phyloP scores from a whole-genome alignment of 129 eudicot species.

The Erigeron canadensis region DNA sequence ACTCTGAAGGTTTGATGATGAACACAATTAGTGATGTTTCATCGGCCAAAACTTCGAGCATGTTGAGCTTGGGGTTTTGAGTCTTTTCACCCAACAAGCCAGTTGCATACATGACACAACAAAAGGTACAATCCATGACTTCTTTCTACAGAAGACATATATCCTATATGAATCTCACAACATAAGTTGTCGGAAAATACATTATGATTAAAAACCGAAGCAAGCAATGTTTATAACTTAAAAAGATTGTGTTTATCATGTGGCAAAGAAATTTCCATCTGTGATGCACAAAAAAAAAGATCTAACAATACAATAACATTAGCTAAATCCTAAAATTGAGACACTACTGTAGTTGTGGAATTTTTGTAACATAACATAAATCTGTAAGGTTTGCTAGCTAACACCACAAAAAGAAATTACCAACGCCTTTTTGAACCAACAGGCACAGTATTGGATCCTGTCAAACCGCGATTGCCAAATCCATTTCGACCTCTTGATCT shows the following conservation, averaged over 20 bases:
- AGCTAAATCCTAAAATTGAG: not conserved
- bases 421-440: conserved; percentile 58
- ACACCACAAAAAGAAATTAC: conserved; percentile 30
- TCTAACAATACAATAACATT: conserved; percentile 11
- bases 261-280: not conserved
- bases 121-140: too few relatives aligned
- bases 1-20: too few relatives aligned
- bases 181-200: not conserved
- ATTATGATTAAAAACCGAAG: not conserved
- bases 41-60: too few relatives aligned
- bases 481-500: conserved; percentile 93
- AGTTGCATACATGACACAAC: too few relatives aligned
- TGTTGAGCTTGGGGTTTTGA: too few relatives aligned
- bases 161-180: too few relatives aligned
- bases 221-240: not conserved
- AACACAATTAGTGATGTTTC: too few relatives aligned
- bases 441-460: conserved; percentile 73
- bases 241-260: not conserved
- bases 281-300: not conserved
- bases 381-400: not conserved
- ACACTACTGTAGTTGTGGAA: not conserved
- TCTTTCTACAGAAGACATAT: too few relatives aligned
- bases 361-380: not conserved
- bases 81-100: too few relatives aligned
- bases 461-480: conserved; percentile 56